phyloP scores from a whole-genome alignment of 177 flowering plant species.

The Vitis hybrid region DNA sequence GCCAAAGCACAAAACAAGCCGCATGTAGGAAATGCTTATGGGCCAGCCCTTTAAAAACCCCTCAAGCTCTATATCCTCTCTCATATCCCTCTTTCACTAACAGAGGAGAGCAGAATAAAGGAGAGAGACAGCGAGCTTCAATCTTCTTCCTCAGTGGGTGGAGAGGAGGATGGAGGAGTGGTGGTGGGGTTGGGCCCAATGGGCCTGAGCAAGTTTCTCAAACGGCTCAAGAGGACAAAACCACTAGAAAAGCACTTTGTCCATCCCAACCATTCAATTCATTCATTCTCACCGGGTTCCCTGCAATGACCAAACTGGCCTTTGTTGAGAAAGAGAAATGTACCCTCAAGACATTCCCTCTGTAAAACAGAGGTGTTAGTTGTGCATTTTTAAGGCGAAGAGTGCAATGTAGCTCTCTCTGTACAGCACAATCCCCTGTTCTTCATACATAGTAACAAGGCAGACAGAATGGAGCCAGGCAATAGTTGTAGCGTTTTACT shows the following conservation, averaged over 20 bases:
- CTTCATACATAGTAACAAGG: conserved; percentile 13
- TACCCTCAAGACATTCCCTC: not conserved
- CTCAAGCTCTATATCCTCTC: conserved; percentile 1
- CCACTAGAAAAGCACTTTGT: conserved; percentile 8
- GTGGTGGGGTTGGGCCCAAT: not conserved
- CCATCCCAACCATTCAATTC: conserved; percentile 20
- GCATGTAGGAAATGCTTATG: not conserved
- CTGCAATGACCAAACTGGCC: conserved; percentile 9
- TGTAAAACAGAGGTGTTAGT: conserved; percentile 13
- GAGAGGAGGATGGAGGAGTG: not conserved
- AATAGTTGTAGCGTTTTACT: conserved; percentile 4
- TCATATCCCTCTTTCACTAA: not conserved
- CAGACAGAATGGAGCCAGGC: conserved; percentile 43
- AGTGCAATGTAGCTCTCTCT: conserved; percentile 6
- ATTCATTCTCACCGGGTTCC: not conserved
- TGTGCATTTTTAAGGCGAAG: not conserved
- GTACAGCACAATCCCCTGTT: not conserved
- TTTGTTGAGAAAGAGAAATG: not conserved
- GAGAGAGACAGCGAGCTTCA: not conserved
- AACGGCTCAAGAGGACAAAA: conserved; percentile 15
- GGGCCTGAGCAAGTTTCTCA: not conserved
- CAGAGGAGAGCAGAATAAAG: not conserved
- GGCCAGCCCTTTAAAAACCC: conserved; percentile 11
- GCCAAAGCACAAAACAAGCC: conserved; percentile 5
- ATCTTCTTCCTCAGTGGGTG: no score